A percentile compares a stretch with the other conserved stretches of the same genome.
phyloP scores from a whole-genome alignment of 108 stramenopile genomes.

The Chaetoceros tenuissimus region DNA sequence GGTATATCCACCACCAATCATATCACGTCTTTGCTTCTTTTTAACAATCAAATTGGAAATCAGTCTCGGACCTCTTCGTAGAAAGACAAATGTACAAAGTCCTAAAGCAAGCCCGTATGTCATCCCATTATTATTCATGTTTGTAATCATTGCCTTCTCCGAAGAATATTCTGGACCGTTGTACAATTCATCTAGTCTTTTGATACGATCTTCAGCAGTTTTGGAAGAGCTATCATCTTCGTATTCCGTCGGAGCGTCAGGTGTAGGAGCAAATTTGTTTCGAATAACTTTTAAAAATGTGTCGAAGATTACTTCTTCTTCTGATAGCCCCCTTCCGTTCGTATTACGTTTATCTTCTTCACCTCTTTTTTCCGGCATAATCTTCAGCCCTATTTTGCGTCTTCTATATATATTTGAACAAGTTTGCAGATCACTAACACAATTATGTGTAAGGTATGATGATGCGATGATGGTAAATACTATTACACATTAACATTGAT shows the following conservation, averaged over 20 bases:
- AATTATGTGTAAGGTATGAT: too few species aligned
- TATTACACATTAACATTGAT: too few species aligned
- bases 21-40: neutral
- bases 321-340: too few species aligned
- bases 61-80: neutral
- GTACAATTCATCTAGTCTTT: neutral
- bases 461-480: too few species aligned
- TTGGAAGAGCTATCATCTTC: neutral
- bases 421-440: too few species aligned
- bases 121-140: conserved; percentile 4
- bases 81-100: neutral
- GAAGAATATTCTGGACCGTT: neutral
- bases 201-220: neutral
- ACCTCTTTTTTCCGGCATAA: too few species aligned
- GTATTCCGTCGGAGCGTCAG: neutral
- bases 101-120: neutral
- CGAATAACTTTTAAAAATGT: neutral
- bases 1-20: neutral
- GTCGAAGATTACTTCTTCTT: conserved; percentile 1
- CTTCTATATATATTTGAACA: too few species aligned
- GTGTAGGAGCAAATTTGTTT: neutral
- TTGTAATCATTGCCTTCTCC: neutral
- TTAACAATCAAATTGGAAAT: neutral
- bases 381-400: too few species aligned
- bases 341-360: too few species aligned